Conservation (phyloP, 371 early-diverging fungal species). For the Nosema muscidifuracis region DNA sequence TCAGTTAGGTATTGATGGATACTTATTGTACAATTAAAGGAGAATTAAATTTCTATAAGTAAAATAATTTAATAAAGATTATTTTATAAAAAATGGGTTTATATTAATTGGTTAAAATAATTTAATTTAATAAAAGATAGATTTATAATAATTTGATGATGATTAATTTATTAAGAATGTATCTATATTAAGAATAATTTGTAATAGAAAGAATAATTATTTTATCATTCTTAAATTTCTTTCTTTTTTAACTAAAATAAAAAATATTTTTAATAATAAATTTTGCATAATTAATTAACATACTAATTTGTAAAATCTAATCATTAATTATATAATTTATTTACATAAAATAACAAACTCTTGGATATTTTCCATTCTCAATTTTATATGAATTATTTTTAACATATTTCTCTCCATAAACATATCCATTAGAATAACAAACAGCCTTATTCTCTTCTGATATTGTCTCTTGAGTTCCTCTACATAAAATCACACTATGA, state of each 20-base stretch:
- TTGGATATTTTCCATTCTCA: slow-evolving; percentile 2
- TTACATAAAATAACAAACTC: slow-evolving; percentile 6
- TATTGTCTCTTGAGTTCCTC: slow-evolving; percentile 14
- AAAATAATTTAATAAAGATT: too few species aligned
- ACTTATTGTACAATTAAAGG: slow-evolving; percentile 22
- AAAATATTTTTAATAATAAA: not conserved
- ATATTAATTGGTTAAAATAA: too few species aligned
- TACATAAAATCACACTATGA: slow-evolving; percentile 16
- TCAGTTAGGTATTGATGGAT: slow-evolving; percentile 50
- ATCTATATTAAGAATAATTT: too few species aligned
- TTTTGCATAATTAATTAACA: not conserved
- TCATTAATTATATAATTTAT: not conserved
- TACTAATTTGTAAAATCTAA: too few species aligned
- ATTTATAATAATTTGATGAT: too few species aligned
- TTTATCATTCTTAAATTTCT: too few species aligned
- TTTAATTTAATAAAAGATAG: too few species aligned
- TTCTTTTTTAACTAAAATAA: not conserved
- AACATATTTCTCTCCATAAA: slow-evolving; percentile 26
- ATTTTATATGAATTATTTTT: not conserved
- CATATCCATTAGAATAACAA: slow-evolving; percentile 22
- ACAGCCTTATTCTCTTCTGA: slow-evolving; percentile 13
- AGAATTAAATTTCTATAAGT: too few species aligned
- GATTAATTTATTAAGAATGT: too few species aligned
- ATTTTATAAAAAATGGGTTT: too few species aligned
- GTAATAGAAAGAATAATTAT: too few species aligned